Evolutionary conservation across 768 basidiomycete genomes (phyloP).

Genomic region (Epithele typhae): DNA sequence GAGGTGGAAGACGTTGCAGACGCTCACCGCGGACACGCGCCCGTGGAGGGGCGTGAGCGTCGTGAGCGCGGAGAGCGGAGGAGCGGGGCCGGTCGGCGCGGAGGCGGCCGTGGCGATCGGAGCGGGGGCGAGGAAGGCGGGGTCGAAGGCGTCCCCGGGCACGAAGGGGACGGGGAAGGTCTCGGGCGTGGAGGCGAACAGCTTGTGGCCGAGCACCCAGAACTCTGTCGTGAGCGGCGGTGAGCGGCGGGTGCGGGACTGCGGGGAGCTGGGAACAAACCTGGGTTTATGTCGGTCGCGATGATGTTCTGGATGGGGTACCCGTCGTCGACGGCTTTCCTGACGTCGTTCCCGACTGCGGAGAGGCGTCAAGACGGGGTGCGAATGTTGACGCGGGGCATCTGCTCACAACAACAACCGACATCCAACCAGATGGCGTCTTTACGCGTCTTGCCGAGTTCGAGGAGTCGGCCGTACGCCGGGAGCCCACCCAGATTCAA

Average conservation of each 20-base stretch:
- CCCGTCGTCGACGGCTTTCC: conserved; percentile 35
- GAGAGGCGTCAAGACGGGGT: background rate
- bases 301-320: conserved; percentile 35
- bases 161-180: conserved; percentile 53
- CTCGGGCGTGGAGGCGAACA: conserved; percentile 48
- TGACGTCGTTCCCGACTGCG: conserved; percentile 36
- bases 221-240: conserved; percentile 33
- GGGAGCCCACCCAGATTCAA: conserved; percentile 15
- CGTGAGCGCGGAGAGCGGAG: conserved; percentile 28
- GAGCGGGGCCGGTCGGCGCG: conserved; percentile 3
- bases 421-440: conserved; percentile 37
- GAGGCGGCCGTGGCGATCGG: conserved; percentile 17
- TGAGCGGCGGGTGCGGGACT: background rate
- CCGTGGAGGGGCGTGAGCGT: conserved; percentile 44
- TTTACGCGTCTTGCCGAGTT: conserved; percentile 30
- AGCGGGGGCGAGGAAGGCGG: conserved; percentile 32
- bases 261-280: conserved; percentile 13
- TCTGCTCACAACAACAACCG: conserved; percentile 36
- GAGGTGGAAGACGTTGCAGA: conserved; percentile 45
- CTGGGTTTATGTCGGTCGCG: conserved; percentile 30
- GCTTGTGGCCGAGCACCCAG: conserved; percentile 56
- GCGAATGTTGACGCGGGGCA: background rate
- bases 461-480: conserved; percentile 22
- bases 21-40: conserved; percentile 44
- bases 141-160: conserved; percentile 49